Evolutionary conservation across 345 rosid species (phyloP).

Genomic region (Trapa bicornis): DNA sequence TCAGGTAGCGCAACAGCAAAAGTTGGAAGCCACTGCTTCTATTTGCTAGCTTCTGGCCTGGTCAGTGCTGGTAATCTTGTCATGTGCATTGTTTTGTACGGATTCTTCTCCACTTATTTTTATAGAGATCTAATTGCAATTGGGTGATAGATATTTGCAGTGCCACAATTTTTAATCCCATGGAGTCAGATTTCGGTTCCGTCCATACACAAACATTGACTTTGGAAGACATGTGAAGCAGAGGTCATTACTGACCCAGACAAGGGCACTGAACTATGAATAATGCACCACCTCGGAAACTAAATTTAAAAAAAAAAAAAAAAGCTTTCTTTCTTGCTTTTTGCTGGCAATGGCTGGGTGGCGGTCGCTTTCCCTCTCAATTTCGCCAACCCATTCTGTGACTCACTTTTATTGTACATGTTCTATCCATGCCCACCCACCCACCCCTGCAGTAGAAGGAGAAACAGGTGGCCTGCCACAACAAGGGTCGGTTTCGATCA

Average conservation of each 20-base stretch:
- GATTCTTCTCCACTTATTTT: too few species aligned
- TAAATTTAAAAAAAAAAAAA: too few species aligned
- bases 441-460: neutral
- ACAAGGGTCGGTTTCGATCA: too few species aligned
- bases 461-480: neutral
- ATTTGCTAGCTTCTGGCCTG: neutral
- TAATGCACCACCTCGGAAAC: too few species aligned
- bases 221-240: neutral
- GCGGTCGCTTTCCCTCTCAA: neutral
- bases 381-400: neutral
- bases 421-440: neutral
- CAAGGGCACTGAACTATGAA: too few species aligned
- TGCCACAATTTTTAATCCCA: neutral
- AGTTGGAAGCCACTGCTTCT: neutral
- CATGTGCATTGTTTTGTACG: neutral
- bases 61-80: neutral
- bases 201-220: neutral
- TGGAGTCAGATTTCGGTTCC: neutral
- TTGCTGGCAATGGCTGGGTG: neutral
- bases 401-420: neutral
- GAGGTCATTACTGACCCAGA: neutral
- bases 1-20: neutral
- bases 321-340: neutral
- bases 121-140: neutral
- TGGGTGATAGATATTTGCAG: neutral